phyloP scores from a whole-genome alignment of 2,329 filamentous ascomycete genomes.

The Monilinia fructicola region DNA sequence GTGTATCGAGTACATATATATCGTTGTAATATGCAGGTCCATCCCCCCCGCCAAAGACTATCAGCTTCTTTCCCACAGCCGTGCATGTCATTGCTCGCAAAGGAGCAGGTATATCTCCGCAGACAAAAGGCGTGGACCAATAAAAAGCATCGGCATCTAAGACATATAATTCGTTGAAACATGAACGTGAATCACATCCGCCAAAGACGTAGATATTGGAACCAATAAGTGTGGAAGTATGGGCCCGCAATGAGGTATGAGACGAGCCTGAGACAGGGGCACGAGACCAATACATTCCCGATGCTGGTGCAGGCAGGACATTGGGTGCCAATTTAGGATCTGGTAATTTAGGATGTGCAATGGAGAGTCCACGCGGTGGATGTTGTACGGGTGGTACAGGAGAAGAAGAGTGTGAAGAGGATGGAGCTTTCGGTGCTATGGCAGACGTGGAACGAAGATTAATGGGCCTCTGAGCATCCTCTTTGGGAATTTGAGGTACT shows the following conservation, averaged over 20 bases:
- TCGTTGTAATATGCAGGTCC: conserved; percentile 71
- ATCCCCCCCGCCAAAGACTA: conserved; percentile 69
- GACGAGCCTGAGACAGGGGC: conserved; percentile 62
- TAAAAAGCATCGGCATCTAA: conserved; percentile 69
- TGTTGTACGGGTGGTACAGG: conserved; percentile 33
- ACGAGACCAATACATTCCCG: conserved; percentile 71
- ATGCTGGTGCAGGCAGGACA: conserved; percentile 62
- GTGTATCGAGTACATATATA: conserved; percentile 69
- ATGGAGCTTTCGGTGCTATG: conserved; percentile 37
- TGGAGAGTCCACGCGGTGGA: conserved; percentile 43
- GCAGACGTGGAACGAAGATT: conserved; percentile 52
- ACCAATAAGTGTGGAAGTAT: conserved; percentile 65
- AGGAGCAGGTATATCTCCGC: conserved; percentile 63
- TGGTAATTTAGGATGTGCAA: conserved; percentile 56
- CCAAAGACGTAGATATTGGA: conserved; percentile 69
- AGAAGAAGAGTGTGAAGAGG: conserved; percentile 28
- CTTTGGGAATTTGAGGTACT: conserved; percentile 26
- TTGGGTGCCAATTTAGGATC: conserved; percentile 57
- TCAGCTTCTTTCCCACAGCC: conserved; percentile 67
- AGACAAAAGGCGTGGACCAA: conserved; percentile 65
- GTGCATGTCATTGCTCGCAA: conserved; percentile 71
- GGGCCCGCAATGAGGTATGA: conserved; percentile 62
- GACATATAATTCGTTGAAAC: conserved; percentile 69
- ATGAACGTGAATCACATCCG: conserved; percentile 64
- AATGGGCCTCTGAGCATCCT: conserved; percentile 44